Conservation (phyloP, 179 eudicot genomes). For the Pouteria campechiana region DNA sequence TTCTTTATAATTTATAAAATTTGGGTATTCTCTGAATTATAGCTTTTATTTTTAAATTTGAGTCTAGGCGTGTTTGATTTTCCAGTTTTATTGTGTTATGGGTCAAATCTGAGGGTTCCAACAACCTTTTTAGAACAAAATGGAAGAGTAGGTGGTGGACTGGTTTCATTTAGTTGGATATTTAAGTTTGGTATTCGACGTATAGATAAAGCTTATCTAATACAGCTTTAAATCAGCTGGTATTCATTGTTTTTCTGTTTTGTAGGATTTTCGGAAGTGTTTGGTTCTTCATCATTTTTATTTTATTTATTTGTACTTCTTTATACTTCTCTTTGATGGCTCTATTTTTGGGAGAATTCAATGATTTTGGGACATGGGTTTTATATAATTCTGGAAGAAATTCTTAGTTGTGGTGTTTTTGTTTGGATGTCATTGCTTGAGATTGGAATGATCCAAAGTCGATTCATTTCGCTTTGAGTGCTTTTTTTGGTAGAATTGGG, state of each 20-base stretch:
- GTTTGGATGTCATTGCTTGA: not conserved
- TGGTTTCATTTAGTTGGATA: no score
- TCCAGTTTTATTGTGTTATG: no score
- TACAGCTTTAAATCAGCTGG: not conserved
- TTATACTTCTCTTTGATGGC: no score
- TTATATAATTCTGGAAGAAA: not conserved
- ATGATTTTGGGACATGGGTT: not conserved
- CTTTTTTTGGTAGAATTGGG: not conserved
- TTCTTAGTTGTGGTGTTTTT: not conserved
- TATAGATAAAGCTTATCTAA: conserved; percentile 2
- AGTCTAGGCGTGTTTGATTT: no score
- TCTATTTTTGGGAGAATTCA: no score
- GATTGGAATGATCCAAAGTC: not conserved
- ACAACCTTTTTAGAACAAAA: no score
- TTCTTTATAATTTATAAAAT: no score
- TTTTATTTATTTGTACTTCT: no score
- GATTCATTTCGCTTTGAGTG: not conserved
- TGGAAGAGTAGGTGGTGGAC: no score
- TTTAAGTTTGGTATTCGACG: not conserved
- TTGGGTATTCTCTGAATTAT: no score
- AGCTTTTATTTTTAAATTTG: no score
- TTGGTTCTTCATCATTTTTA: not conserved
- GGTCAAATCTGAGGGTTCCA: no score
- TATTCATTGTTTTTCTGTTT: not conserved
- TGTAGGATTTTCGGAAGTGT: not conserved